phyloP scores from a whole-genome alignment of 2,329 filamentous ascomycete species.

The Aspergillus bombycis region DNA sequence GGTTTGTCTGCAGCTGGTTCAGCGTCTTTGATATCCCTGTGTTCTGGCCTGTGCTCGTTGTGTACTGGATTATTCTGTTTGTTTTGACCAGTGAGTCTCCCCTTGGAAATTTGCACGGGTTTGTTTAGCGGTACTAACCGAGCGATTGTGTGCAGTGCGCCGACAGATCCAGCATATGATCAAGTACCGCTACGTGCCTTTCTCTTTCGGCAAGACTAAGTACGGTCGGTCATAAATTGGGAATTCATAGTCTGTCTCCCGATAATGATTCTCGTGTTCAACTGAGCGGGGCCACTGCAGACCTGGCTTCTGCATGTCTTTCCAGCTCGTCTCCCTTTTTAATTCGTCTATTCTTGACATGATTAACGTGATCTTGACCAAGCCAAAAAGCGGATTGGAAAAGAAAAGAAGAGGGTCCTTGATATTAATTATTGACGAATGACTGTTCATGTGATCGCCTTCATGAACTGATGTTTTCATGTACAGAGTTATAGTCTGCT shows the following conservation, averaged over 20 bases:
- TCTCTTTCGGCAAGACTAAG: conserved; percentile 85
- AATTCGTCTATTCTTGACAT: conserved; percentile 1
- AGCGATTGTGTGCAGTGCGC: conserved; percentile 66
- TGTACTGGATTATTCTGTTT: conserved; percentile 98
- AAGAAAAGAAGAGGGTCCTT: background rate
- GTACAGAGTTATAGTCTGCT: conserved; percentile 12
- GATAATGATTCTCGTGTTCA: background rate
- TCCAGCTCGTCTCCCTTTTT: background rate
- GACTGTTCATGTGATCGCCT: background rate
- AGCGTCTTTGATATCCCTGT: conserved; percentile 94
- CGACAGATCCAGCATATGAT: conserved; percentile 99
- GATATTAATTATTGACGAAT: conserved; percentile 16
- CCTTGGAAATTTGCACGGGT: background rate
- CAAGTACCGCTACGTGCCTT: conserved; percentile 98
- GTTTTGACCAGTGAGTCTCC: conserved; percentile 81
- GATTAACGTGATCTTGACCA: conserved; percentile 2
- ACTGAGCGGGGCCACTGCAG: background rate
- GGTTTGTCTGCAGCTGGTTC: conserved; percentile 89
- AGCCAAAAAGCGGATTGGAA: background rate
- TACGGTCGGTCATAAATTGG: conserved; percentile 56
- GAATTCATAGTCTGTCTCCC: conserved; percentile 7
- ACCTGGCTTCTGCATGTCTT: background rate
- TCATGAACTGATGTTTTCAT: conserved; percentile 10
- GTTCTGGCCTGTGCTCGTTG: conserved; percentile 97
- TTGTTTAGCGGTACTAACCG: background rate